These are phyloP conservation scores for Eremothecium sinecaudum DNA, from an alignment of 1,139 yeast species.

Conservation along the genomic window DNA sequence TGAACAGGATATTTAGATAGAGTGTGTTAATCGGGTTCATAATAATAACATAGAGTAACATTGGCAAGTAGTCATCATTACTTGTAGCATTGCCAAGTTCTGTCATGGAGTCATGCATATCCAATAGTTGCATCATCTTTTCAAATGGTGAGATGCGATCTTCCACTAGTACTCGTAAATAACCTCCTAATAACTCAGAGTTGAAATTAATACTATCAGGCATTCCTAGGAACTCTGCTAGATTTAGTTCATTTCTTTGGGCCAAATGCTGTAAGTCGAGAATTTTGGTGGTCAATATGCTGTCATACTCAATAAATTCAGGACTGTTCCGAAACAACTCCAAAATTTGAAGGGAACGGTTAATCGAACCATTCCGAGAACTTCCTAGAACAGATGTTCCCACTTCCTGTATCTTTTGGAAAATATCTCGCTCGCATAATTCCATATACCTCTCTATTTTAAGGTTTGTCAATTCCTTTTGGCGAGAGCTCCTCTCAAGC, in stretches of 20 bases:
- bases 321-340: slow-evolving; percentile 26
- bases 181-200: slow-evolving; percentile 11
- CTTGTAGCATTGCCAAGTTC: slow-evolving; percentile 14
- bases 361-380: slow-evolving; percentile 1
- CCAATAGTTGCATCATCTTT: slow-evolving; percentile 20
- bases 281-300: slow-evolving; percentile 20
- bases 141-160: slow-evolving; percentile 26
- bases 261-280: slow-evolving; percentile 16
- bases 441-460: slow-evolving; percentile 28
- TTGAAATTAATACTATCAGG: slow-evolving; percentile 9
- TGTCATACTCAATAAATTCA: slow-evolving; percentile 25
- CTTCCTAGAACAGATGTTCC: slow-evolving; percentile 25
- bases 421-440: slow-evolving; percentile 25
- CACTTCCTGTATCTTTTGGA: slow-evolving; percentile 23
- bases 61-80: slow-evolving; percentile 46
- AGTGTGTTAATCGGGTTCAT: slow-evolving; percentile 36
- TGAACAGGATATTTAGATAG: slow-evolving; percentile 43
- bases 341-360: slow-evolving; percentile 13
- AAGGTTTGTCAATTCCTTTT: slow-evolving; percentile 20
- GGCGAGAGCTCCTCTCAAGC: slow-evolving; percentile 19
- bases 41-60: slow-evolving; percentile 43
- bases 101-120: slow-evolving; percentile 24
- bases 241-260: slow-evolving; percentile 15
- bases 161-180: slow-evolving; percentile 14
- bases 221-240: slow-evolving; percentile 22